These are phyloP conservation scores for Leishmania tropica DNA, from an alignment of 208 protist species.

Conservation along the genomic window DNA sequence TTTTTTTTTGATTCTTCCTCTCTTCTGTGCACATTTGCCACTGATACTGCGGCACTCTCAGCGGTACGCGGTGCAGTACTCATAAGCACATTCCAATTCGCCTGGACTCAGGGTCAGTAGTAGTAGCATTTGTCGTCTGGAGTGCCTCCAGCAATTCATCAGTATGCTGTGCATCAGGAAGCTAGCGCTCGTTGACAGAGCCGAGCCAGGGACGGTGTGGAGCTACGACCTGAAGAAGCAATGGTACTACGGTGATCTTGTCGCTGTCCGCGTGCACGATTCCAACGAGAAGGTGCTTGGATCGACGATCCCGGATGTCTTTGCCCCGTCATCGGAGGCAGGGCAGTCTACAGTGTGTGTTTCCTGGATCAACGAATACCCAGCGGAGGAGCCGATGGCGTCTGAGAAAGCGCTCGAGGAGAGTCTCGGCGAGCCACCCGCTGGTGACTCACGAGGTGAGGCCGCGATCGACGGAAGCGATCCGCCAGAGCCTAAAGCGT, in stretches of 20 bases:
- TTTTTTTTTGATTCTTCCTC: neutral
- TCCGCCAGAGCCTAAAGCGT: neutral
- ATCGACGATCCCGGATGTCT: constrained; percentile 44
- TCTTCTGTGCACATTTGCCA: neutral
- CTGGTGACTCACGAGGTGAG: neutral
- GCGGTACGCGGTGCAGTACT: neutral
- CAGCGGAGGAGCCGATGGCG: constrained; percentile 6
- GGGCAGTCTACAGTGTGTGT: constrained; percentile 29
- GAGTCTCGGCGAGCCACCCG: neutral
- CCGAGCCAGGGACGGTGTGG: constrained; percentile 46
- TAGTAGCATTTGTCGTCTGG: neutral
- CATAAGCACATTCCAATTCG: neutral
- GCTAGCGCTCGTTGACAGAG: constrained; percentile 49
- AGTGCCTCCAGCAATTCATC: neutral
- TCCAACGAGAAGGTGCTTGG: constrained; percentile 40
- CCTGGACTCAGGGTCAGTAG: neutral
- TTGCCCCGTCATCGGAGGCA: constrained; percentile 16
- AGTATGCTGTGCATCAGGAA: constrained; percentile 51
- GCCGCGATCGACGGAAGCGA: neutral
- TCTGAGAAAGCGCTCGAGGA: neutral
- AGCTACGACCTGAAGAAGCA: constrained; percentile 36
- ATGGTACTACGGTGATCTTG: constrained; percentile 37
- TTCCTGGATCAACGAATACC: constrained; percentile 43
- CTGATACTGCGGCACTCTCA: neutral
- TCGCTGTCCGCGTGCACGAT: constrained; percentile 54